phyloP scores from a whole-genome alignment of 345 rosid species.

The Citrus trifoliata region DNA sequence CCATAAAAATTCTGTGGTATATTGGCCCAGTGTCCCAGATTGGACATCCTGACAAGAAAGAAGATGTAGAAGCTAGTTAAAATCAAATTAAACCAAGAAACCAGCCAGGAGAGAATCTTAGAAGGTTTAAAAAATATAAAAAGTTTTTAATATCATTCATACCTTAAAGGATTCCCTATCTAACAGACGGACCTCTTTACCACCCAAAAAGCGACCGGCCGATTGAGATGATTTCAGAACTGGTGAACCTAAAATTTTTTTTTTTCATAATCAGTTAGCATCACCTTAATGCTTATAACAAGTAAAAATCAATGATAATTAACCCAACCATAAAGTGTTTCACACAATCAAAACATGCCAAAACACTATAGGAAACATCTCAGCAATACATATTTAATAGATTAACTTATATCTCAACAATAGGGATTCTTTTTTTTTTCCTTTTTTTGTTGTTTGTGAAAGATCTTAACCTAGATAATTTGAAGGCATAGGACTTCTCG shows the following conservation, averaged over 20 bases:
- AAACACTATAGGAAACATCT: background rate
- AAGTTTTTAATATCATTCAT: background rate
- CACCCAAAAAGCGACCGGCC: conserved; percentile 15
- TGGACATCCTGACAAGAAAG: conserved; percentile 27
- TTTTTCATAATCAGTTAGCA: background rate
- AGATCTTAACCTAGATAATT: conserved; percentile 51
- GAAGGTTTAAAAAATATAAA: background rate
- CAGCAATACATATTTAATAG: background rate
- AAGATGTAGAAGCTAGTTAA: background rate
- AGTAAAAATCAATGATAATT: background rate
- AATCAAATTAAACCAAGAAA: background rate
- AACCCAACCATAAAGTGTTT: background rate
- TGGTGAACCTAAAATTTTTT: conserved; percentile 36
- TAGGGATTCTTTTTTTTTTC: background rate
- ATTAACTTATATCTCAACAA: background rate
- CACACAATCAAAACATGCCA: background rate
- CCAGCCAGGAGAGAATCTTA: background rate
- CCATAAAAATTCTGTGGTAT: conserved; percentile 44
- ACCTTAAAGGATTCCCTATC: conserved; percentile 36
- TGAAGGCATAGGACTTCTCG: conserved; percentile 44
- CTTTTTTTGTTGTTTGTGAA: conserved; percentile 4
- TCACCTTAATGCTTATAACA: background rate
- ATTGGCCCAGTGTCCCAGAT: conserved; percentile 21
- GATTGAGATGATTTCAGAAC: conserved; percentile 15
- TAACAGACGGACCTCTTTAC: conserved; percentile 24